Percentiles rank a stretch among this genome's conserved stretches.
These are phyloP conservation scores for Magnolia sinica DNA, from an alignment of 164 flowering plant genomes.

Conservation along the genomic window DNA sequence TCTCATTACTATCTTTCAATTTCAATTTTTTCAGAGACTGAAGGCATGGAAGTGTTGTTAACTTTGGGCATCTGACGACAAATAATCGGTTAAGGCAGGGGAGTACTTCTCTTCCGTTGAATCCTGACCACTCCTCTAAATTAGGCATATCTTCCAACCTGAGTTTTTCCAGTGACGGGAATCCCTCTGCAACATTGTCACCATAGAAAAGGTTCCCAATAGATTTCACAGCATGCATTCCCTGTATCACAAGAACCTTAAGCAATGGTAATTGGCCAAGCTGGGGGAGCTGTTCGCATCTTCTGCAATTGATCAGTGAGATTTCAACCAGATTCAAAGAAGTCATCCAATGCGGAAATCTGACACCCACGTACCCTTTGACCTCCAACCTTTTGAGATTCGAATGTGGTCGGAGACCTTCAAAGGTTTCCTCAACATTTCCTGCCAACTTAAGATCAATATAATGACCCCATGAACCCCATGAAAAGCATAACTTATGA, in stretches of 20 bases:
- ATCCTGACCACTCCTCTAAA: slow-evolving; percentile 14
- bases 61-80: slow-evolving; percentile 10
- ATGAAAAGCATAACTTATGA: background rate
- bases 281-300: background rate
- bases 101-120: background rate
- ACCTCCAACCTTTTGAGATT: background rate
- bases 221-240: no score
- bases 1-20: background rate
- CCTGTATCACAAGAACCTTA: background rate
- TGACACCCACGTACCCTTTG: background rate
- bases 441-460: background rate
- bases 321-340: background rate
- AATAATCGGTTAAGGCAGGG: slow-evolving; percentile 3
- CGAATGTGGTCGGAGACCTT: background rate
- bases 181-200: background rate
- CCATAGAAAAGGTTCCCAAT: background rate
- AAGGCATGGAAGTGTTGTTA: slow-evolving; percentile 8
- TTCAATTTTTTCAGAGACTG: background rate
- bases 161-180: slow-evolving; percentile 12
- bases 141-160: slow-evolving; percentile 1
- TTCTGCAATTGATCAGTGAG: background rate
- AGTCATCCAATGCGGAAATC: background rate
- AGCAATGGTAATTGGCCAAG: background rate
- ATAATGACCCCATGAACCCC: background rate
- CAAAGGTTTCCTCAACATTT: background rate